phyloP scores from a whole-genome alignment of 495 filamentous ascomycete species.

The Penicillium cosmopolitanum region DNA sequence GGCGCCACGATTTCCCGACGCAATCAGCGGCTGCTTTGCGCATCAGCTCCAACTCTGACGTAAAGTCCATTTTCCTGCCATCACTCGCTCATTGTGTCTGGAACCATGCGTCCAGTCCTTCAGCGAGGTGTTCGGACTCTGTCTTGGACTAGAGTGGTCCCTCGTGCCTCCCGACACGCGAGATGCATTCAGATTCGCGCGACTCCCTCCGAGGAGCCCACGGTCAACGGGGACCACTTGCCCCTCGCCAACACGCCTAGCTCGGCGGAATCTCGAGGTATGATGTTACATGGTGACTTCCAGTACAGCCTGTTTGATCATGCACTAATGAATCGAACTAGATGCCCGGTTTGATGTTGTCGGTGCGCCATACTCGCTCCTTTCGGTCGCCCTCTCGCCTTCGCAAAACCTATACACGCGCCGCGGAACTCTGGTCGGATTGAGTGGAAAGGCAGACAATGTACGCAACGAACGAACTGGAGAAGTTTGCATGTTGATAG shows the following conservation, averaged over 20 bases:
- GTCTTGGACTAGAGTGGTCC: constrained; percentile 42
- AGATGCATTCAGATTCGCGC: constrained; percentile 52
- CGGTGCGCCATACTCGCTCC: constrained; percentile 84
- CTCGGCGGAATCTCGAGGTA: constrained; percentile 48
- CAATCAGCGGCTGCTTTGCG: constrained; percentile 10
- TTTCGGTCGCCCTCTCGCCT: constrained; percentile 88
- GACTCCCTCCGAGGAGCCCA: constrained; percentile 40
- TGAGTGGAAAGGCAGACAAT: constrained; percentile 90
- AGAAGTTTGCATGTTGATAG: not conserved
- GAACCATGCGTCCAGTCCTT: constrained; percentile 43
- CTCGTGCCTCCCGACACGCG: constrained; percentile 36
- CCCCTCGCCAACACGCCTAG: constrained; percentile 45
- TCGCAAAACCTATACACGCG: constrained; percentile 92
- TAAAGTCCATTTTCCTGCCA: constrained; percentile 24
- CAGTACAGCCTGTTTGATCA: not conserved
- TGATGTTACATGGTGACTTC: not conserved
- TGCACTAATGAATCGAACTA: constrained; percentile 30
- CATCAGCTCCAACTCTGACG: constrained; percentile 35
- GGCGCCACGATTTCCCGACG: constrained; percentile 35
- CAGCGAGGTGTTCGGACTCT: constrained; percentile 44
- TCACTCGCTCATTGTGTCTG: constrained; percentile 15
- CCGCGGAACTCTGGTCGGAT: constrained; percentile 84
- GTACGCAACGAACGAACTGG: constrained; percentile 47
- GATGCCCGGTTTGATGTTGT: constrained; percentile 95
- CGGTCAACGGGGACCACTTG: constrained; percentile 42